Evolutionary conservation across 2,329 filamentous ascomycete genomes (phyloP).

Genomic region (Trichoderma hamatum): DNA sequence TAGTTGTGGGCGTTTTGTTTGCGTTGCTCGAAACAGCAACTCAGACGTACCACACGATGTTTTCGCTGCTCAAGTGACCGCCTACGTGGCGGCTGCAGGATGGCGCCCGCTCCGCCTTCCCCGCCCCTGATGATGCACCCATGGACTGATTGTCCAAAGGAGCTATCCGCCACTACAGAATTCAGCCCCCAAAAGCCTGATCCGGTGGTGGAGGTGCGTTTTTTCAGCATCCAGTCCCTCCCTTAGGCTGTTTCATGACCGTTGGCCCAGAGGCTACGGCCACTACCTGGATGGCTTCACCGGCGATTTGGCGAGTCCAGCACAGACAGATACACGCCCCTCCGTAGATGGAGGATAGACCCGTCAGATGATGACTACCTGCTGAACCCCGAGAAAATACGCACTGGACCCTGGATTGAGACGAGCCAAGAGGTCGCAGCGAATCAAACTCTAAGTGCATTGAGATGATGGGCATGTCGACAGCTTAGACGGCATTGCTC

Average conservation of each 20-base stretch:
- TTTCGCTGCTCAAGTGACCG: constrained; percentile 29
- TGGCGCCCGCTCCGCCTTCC: constrained; percentile 26
- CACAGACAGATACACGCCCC: not conserved
- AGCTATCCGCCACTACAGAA: constrained; percentile 4
- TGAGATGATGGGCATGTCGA: not conserved
- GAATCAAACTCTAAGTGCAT: not conserved
- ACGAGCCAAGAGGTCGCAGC: not conserved
- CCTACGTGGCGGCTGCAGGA: constrained; percentile 30
- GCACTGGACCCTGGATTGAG: constrained; percentile 7
- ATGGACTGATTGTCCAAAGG: not conserved
- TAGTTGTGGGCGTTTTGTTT: not conserved
- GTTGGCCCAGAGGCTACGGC: not conserved
- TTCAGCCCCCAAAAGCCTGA: constrained; percentile 22
- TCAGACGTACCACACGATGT: constrained; percentile 15
- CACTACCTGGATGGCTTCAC: constrained; percentile 12
- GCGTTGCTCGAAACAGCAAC: constrained; percentile 16
- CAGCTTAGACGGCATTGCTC: not conserved
- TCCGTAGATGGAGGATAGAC: too few relatives aligned
- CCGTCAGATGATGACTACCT: constrained; percentile 23
- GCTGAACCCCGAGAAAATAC: not conserved
- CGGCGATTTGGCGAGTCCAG: constrained; percentile 12
- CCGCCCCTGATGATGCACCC: constrained; percentile 18
- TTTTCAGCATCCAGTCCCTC: not conserved
- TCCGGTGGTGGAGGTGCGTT: constrained; percentile 4
- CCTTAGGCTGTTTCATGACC: constrained; percentile 24